Base-by-base conservation (phyloP, 108 stramenopile species). In the Pseudonitzschia multiseries region DNA sequence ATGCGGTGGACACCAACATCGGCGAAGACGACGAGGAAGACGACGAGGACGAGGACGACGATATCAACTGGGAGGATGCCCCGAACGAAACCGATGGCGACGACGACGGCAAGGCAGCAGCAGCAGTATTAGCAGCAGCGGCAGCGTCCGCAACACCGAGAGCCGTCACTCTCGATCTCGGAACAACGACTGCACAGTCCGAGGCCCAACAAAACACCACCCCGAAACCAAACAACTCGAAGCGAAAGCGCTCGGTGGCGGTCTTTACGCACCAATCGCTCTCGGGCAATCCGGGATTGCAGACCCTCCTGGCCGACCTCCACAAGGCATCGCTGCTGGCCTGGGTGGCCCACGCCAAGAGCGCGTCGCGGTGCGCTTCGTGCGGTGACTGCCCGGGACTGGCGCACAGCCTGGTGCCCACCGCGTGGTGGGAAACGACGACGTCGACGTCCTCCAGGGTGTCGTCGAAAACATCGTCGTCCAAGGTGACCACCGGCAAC, bases 381-480 rank as follows among this genome's bases (percentile, higher is more conserved):
- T 41, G 75, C 13, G 67, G 64, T 3, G 32, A 70, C 32, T 4
- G 46, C 8, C 29, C 77, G 56, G 71, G 80, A 67, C 8, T 86
- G 21, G 87, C 87, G 40, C 69, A 82, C 68, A 92, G 91, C 73
- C 43, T 88, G 1, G 68, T 92, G 53, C 91, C 91, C 14, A 40
- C 22, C 5, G 70, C 73, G 41, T 68, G 77, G 77, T 41, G 52
- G 53, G 32, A 10, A 41, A 70, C 40, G 28, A 18, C 40, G 29
- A 6, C 32, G 40, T 21, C 62, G 46, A 12, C 66, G 27, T 44
- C 66, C 1, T 44, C 42, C 12, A 21, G 48, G 12, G 21, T 17
- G n/a, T n/a, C n/a, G n/a, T n/a, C n/a, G n/a, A n/a, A n/a, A n/a
- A n/a, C n/a, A n/a, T n/a, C n/a, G n/a, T n/a, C n/a, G n/a, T n/a